Conservation (phyloP, 768 basidiomycete species). For the Neoboletus brunneissimus region DNA sequence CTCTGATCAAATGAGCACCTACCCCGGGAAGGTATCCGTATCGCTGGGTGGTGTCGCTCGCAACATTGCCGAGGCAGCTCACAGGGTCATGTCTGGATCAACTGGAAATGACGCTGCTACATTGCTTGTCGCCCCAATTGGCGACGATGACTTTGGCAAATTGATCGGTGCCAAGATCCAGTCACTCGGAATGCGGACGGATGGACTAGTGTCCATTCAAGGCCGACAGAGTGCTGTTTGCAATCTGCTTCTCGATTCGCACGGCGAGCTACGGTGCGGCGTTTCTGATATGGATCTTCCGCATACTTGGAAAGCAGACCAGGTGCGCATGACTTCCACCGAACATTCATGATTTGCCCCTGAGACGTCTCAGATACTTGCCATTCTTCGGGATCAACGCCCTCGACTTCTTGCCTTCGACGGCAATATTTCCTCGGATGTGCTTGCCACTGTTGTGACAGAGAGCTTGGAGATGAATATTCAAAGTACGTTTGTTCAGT, state of each 20-base stretch:
- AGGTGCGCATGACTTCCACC: constrained; percentile 32
- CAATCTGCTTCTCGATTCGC: constrained; percentile 74
- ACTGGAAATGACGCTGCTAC: constrained; percentile 33
- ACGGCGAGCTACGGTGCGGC: constrained; percentile 75
- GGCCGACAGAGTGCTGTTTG: constrained; percentile 71
- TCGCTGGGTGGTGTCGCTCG: constrained; percentile 88
- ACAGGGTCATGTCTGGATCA: constrained; percentile 50
- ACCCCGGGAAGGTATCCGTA: constrained; percentile 70
- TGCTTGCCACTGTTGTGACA: constrained; percentile 50
- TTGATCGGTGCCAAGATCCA: constrained; percentile 57
- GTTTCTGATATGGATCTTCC: constrained; percentile 89
- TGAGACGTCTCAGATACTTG: constrained; percentile 43
- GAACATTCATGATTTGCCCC: background rate
- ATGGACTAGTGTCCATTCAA: constrained; percentile 58
- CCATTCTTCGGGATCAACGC: constrained; percentile 43
- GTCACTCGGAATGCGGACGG: constrained; percentile 72
- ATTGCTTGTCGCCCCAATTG: constrained; percentile 73
- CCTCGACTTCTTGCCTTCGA: constrained; percentile 71
- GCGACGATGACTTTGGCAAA: constrained; percentile 72
- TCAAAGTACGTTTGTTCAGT: constrained; percentile 44
- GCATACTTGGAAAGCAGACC: constrained; percentile 43
- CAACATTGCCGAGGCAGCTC: constrained; percentile 92
- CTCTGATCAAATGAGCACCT: constrained; percentile 62
- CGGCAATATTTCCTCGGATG: constrained; percentile 62
- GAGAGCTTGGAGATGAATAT: constrained; percentile 49